These are phyloP conservation scores for Linnemannia hyalina DNA, from an alignment of 192 early-diverging fungal species.

Conservation along the genomic window DNA sequence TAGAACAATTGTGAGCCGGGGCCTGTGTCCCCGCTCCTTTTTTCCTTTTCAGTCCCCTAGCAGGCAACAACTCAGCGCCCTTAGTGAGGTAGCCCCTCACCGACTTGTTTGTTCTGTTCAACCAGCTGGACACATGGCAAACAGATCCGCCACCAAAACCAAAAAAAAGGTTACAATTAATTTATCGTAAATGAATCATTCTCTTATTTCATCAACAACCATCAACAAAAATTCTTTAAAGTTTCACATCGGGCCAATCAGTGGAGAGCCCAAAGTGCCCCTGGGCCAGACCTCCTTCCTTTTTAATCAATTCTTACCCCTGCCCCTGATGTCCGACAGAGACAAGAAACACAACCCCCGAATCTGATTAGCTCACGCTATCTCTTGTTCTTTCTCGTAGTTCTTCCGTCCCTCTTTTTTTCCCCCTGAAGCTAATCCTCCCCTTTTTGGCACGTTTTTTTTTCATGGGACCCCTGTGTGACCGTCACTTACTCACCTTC, in stretches of 20 bases:
- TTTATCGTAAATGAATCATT: background rate
- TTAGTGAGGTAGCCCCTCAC: background rate
- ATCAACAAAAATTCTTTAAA: background rate
- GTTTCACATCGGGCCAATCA: conserved; percentile 3
- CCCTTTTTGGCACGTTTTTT: background rate
- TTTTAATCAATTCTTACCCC: background rate
- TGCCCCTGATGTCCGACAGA: background rate
- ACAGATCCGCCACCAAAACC: background rate
- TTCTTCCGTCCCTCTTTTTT: too few species aligned
- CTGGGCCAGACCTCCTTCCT: background rate
- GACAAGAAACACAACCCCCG: background rate
- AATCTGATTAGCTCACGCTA: background rate
- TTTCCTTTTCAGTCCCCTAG: background rate
- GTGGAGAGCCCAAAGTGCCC: background rate
- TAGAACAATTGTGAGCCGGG: background rate
- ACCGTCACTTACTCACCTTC: background rate
- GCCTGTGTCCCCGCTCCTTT: background rate
- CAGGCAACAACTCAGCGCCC: background rate
- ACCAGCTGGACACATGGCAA: background rate
- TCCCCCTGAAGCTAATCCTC: background rate
- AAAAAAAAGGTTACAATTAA: background rate
- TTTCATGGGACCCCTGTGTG: background rate
- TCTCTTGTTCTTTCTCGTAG: background rate
- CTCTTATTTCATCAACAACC: background rate
- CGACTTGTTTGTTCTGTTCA: background rate